Conservation (phyloP, 148 eudicot genomes). For the Fagopyrum tataricum region DNA sequence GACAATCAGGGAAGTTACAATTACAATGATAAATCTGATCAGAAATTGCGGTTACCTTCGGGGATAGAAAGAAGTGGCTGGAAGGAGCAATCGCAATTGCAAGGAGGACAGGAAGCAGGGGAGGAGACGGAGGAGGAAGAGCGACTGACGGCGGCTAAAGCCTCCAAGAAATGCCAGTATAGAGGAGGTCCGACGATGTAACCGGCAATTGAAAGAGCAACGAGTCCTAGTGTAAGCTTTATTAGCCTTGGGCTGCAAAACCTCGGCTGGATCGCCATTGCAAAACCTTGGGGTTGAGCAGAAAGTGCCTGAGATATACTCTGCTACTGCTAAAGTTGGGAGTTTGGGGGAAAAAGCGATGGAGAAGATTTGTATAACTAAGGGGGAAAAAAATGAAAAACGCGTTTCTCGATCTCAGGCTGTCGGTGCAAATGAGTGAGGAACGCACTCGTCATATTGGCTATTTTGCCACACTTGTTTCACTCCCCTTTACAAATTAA, state of each 20-base stretch:
- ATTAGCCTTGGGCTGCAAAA: constrained; percentile 24
- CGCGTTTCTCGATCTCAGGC: constrained; percentile 3
- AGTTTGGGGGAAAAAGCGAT: constrained; percentile 9
- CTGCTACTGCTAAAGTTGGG: background rate
- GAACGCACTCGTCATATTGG: background rate
- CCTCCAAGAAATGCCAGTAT: constrained; percentile 41
- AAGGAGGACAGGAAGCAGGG: constrained; percentile 33
- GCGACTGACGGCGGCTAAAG: constrained; percentile 25
- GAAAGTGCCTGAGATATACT: background rate
- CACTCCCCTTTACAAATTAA: too few species aligned
- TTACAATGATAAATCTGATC: constrained; percentile 1
- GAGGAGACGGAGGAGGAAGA: constrained; percentile 16
- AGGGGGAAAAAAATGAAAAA: background rate
- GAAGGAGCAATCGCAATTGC: constrained; percentile 46
- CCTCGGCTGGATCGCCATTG: constrained; percentile 21
- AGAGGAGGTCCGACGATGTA: constrained; percentile 46
- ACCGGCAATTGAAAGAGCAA: constrained; percentile 32
- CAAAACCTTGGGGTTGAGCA: background rate
- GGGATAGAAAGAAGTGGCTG: constrained; percentile 36
- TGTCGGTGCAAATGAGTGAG: background rate
- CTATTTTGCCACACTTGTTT: too few species aligned
- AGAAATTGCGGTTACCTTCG: constrained; percentile 28
- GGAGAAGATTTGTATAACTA: background rate
- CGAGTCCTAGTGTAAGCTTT: constrained; percentile 24
- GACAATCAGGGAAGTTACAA: background rate